These are phyloP conservation scores for Pichia sp. DNA, from an alignment of 1,139 yeast genomes.

Conservation along the genomic window DNA sequence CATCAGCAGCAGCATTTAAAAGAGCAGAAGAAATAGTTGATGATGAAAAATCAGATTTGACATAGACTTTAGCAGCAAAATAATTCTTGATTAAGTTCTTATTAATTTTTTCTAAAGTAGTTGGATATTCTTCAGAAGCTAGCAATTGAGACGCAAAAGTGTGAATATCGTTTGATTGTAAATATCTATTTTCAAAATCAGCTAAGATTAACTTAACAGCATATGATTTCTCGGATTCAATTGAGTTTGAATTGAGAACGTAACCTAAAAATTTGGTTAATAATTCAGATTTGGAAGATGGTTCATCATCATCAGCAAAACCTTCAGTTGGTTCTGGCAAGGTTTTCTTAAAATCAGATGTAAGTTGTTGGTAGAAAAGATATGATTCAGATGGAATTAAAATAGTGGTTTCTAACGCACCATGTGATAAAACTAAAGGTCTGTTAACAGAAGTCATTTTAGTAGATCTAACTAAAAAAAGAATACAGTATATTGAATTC, in stretches of 20 bases:
- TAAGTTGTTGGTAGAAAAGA: conserved; percentile 77
- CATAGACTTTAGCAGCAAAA: conserved; percentile 35
- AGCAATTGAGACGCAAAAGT: conserved; percentile 73
- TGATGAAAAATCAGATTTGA: conserved; percentile 19
- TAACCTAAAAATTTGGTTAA: conserved; percentile 80
- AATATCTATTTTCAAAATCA: conserved; percentile 79
- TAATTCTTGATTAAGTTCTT: conserved; percentile 63
- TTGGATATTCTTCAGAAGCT: conserved; percentile 47
- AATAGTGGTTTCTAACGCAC: conserved; percentile 79
- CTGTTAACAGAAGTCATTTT: conserved; percentile 32
- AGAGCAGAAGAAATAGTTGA: conserved; percentile 59
- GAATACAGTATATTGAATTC: neutral
- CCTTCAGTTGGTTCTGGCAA: conserved; percentile 82
- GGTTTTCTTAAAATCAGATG: conserved; percentile 73
- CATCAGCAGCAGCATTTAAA: conserved; percentile 40
- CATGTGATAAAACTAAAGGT: conserved; percentile 80
- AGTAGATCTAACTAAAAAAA: neutral
- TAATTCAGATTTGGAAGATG: conserved; percentile 81
- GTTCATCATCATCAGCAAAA: conserved; percentile 82
- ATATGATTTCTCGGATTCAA: conserved; percentile 36
- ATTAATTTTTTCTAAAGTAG: conserved; percentile 65
- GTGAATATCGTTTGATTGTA: conserved; percentile 78
- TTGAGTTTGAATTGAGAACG: conserved; percentile 39
- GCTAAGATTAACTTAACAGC: conserved; percentile 62
- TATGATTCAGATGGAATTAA: conserved; percentile 79